These are phyloP conservation scores for Phoma sp. DNA, from an alignment of 2,329 filamentous ascomycete species.

Conservation along the genomic window DNA sequence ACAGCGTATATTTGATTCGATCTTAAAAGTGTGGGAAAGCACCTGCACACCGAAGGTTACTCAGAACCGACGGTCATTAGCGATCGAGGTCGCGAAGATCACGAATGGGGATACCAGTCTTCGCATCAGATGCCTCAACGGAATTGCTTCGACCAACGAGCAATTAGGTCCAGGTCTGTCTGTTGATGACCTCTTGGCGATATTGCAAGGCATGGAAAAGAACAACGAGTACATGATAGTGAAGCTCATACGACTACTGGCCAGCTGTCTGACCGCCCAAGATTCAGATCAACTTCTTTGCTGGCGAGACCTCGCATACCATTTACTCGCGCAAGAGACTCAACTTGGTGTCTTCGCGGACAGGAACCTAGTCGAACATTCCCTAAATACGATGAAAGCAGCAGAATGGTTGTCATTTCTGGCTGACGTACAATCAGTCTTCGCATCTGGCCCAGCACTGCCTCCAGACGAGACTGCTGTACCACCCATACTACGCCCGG, in stretches of 20 bases:
- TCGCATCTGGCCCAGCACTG: constrained; percentile 8
- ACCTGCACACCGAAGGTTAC: constrained; percentile 8
- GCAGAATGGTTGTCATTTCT: constrained; percentile 35
- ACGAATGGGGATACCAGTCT: constrained; percentile 10
- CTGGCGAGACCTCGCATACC: constrained; percentile 33
- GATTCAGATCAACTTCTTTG: constrained; percentile 18
- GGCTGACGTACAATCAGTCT: constrained; percentile 27
- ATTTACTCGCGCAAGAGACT: constrained; percentile 21
- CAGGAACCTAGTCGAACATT: constrained; percentile 21
- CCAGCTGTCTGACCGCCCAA: neutral
- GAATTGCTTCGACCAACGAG: constrained; percentile 20
- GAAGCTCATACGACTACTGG: constrained; percentile 26
- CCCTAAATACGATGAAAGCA: constrained; percentile 25
- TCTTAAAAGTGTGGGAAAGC: constrained; percentile 31
- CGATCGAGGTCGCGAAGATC: constrained; percentile 23
- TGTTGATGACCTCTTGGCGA: constrained; percentile 16
- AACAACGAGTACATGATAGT: constrained; percentile 23
- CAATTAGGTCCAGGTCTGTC: constrained; percentile 18
- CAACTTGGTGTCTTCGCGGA: neutral
- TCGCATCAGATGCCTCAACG: constrained; percentile 27
- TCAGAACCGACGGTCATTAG: constrained; percentile 23
- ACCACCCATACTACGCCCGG: constrained; percentile 17
- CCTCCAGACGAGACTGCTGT: constrained; percentile 8
- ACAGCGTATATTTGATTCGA: constrained; percentile 23
- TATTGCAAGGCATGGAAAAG: constrained; percentile 13